Conservation (phyloP, 129 eudicot genomes). For the Flaveria sonorensis region DNA sequence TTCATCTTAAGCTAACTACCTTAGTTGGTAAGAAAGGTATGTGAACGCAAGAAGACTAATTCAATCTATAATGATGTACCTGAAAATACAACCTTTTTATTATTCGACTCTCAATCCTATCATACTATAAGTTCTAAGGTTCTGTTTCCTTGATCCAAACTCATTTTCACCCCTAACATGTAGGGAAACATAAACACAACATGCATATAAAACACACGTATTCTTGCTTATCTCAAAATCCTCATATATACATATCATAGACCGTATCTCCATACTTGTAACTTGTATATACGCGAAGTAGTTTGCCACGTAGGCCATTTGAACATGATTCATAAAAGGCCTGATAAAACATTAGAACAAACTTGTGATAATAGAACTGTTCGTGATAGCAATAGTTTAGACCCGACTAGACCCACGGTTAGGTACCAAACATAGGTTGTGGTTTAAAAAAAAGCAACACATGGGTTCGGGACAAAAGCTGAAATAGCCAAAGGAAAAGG, state of each 20-base stretch:
- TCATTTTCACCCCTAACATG: no score
- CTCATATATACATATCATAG: not conserved
- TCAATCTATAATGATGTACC: no score
- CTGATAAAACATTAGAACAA: not conserved
- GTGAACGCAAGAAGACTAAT: no score
- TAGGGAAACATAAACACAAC: no score
- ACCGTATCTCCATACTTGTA: not conserved
- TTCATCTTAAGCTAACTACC: no score
- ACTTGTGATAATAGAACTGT: not conserved
- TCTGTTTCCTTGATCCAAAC: no score
- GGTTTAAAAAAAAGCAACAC: slow-evolving; percentile 20
- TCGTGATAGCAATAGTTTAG: not conserved
- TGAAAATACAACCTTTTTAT: no score
- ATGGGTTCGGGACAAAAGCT: slow-evolving; percentile 48
- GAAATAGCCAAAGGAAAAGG: slow-evolving; percentile 37
- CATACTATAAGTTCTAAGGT: no score
- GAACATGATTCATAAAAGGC: not conserved
- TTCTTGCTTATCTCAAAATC: not conserved
- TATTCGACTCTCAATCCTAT: no score
- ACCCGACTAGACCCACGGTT: not conserved
- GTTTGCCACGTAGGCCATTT: not conserved
- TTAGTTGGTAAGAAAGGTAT: no score
- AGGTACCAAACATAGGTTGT: not conserved
- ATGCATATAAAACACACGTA: not conserved
- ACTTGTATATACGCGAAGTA: no score